Conservation (phyloP, 129 eudicot genomes). For the Daucus carota region DH1_v3.0 NC_030389.2:12580501-12581000, state of each 20-base stretch:
- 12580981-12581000: constrained; percentile 36
- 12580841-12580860: constrained; percentile 36
- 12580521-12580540: constrained; percentile 35
- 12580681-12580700: constrained; percentile 37
- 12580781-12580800: constrained; percentile 32
- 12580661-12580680: constrained; percentile 49
- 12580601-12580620: constrained; percentile 40
- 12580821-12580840: constrained; percentile 45
- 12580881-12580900: not conserved
- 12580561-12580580: constrained; percentile 40
- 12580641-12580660: constrained; percentile 36
- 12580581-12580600: constrained; percentile 35
- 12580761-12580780: constrained; percentile 27
- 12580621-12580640: constrained; percentile 39
- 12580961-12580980: constrained; percentile 47
- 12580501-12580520: constrained; percentile 23
- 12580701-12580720: constrained; percentile 47
- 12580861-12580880: not conserved
- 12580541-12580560: constrained; percentile 39
- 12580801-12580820: constrained; percentile 27
- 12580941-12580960: constrained; percentile 1
- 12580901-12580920: not conserved
- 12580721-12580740: constrained; percentile 34
- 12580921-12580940: not conserved
- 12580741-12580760: constrained; percentile 19